Evolutionary conservation across 208 protist genomes (phyloP), one percentile per base, ranked within the genome.

Genomic region (Leishmania lainsoni): DNA sequence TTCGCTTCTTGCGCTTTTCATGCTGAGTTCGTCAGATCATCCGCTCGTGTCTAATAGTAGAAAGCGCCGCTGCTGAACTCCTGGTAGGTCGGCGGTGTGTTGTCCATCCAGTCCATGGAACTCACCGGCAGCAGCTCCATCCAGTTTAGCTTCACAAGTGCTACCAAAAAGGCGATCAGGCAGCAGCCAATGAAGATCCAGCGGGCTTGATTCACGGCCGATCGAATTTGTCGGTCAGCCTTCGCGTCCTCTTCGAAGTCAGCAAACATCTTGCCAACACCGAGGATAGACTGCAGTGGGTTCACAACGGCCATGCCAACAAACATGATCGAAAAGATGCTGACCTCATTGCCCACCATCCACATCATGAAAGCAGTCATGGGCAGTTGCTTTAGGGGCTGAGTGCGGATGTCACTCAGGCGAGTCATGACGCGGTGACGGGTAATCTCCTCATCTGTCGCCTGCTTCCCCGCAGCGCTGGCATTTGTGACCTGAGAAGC

Each of bases 301-400:
- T 88, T 94, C 22, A 93, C 86, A 70, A 97, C 90, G 5, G 94
- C 94, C 92, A 95, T 96, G 77, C 94, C 92, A 42, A 96, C 90
- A 84, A 97, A 96, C 91, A 97, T 96, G 82, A 97, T 97, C 65
- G 94, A 94, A 81, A 96, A 97, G 58, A 97, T 95, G 79, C 90
- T 93, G 20, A 97, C 89, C 14, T 95, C 91, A 77, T 97, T 97
- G 71, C 94, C 94, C 4, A 94, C 91, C 94, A 97, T 97, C 88
- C 89, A 97, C 92, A 97, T 93, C 88, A 96, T 91, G 82, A 97
- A 94, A 16, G 81, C 49, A 16, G 88, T 97, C 94, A 97, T 97
- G 26, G 94, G 94, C 59, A 97, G 88, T 59, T 91, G 90, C 87
- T 94, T 94, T 26, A 97, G 76, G 1, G 94, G 94, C 83, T 93